These are phyloP conservation scores for Solanum aculeatissimum DNA, from an alignment of 305 asterid genomes.

Conservation along the genomic window DNA sequence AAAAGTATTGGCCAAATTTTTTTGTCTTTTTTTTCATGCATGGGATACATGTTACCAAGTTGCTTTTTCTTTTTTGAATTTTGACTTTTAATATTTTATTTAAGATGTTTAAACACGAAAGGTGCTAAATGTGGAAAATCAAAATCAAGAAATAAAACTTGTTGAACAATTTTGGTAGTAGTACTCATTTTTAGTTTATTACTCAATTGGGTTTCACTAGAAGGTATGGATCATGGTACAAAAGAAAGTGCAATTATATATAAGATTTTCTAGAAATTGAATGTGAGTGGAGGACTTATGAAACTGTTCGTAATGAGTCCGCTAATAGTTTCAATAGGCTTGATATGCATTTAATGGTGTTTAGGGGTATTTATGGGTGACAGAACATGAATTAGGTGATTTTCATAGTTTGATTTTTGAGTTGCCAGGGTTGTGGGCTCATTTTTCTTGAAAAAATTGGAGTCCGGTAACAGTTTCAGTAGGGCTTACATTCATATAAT, in stretches of 20 bases:
- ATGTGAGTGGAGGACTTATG: not conserved
- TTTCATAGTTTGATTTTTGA: too few relatives aligned
- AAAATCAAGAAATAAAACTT: not conserved
- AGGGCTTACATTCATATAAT: too few relatives aligned
- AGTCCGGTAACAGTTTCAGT: too few relatives aligned
- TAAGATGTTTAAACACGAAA: not conserved
- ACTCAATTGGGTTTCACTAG: not conserved
- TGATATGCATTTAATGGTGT: too few relatives aligned
- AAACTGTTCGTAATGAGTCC: too few relatives aligned
- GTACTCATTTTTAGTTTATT: not conserved
- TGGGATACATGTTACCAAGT: not conserved
- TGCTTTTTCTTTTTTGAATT: not conserved
- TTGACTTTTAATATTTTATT: not conserved
- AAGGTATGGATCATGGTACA: not conserved
- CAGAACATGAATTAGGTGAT: too few relatives aligned
- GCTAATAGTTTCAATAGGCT: too few relatives aligned
- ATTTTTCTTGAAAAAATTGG: too few relatives aligned
- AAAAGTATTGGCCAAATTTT: not conserved
- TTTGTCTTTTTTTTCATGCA: not conserved
- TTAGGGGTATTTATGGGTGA: too few relatives aligned
- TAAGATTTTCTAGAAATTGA: not conserved
- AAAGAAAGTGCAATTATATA: not conserved
- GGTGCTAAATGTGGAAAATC: not conserved
- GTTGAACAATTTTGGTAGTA: not conserved
- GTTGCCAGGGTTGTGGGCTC: too few relatives aligned